Percentiles rank a stretch among this genome's conserved stretches.
phyloP scores from a whole-genome alignment of 2,329 filamentous ascomycete species.

The Onygena corvina region DNA sequence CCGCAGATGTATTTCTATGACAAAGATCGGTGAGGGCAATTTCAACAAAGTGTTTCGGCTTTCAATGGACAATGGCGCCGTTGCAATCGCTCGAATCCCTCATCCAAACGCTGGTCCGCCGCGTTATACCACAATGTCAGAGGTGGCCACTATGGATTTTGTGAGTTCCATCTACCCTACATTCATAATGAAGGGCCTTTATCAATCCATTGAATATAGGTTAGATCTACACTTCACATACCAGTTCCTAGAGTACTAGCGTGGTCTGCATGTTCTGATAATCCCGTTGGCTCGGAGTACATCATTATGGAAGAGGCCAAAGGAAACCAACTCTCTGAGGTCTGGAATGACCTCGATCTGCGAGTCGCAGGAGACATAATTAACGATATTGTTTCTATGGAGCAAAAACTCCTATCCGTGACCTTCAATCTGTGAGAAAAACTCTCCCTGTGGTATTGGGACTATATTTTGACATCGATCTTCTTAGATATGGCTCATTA shows the following conservation, averaged over 20 bases:
- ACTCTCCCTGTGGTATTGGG: not conserved
- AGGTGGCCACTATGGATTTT: conserved; percentile 17
- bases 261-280: not conserved
- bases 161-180: conserved; percentile 5
- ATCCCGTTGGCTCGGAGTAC: conserved; percentile 19
- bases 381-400: conserved; percentile 11
- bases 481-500: conserved; percentile 7
- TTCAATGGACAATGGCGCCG: conserved; percentile 18
- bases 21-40: conserved; percentile 28
- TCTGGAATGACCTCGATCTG: conserved; percentile 23
- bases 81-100: conserved; percentile 17
- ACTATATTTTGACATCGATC: not conserved
- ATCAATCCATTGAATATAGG: conserved; percentile 10
- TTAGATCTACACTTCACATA: conserved; percentile 2
- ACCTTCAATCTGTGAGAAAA: conserved; percentile 9
- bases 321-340: conserved; percentile 21
- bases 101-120: conserved; percentile 12
- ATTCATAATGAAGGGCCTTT: not conserved
- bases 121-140: conserved; percentile 13
- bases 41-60: conserved; percentile 29
- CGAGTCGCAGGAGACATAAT: conserved; percentile 22
- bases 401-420: conserved; percentile 15
- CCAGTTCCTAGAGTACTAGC: conserved; percentile 6
- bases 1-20: conserved; percentile 25
- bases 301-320: conserved; percentile 23